Base-by-base conservation (phyloP, 805 yeast species). In the Spencermartinsiella europaea region DNA sequence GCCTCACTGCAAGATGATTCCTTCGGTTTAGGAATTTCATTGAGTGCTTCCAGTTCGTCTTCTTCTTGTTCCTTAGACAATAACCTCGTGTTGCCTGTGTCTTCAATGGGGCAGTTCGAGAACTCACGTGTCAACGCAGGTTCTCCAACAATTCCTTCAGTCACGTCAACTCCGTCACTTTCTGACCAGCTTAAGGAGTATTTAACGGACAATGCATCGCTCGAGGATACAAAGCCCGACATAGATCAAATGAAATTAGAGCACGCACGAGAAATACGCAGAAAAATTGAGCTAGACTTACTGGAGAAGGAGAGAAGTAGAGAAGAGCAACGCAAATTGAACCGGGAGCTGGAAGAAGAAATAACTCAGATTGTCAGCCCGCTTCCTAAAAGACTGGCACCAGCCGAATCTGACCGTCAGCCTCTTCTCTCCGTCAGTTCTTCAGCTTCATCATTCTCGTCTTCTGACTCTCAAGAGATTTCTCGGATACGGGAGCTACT, bases 161-260 rank as follows among this genome's bases (percentile, higher is more conserved):
- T 25, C 3, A 16, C 36, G 15, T 28, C 21, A 14, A 38, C 35
- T 10, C 45, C 48, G 12, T 49, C 46, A 2, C 48, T 51, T 15
- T 34, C 42, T 14, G 50, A 48, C 8, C 47, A 51, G 34, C 45
- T 51, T n/a, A 45, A 43, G 36, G 50, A 48, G 21, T 44, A 44
- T 20, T 37, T 50, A 21, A 34, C 37, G 7, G 31, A 25, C 12
- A 12, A 25, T 7, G 31, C 7, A 12, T 7, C 7, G 31, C 31
- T 25, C 12, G 31, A 25, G 31, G 31, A 25, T 12, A 25, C 31
- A 14, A 14, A 34, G 7, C 22, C 39, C 21, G 22, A 20, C 20
- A 4, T 21, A 21, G 22, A 36, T 25, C 25, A 16, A 14, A 5
- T 20, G 16, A 5, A 25, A 20, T 17, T 21, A 4, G 15, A 34